Percentiles rank a stretch among this genome's conserved stretches.
These are phyloP conservation scores for Epichloe sp. DNA, from an alignment of 2,329 filamentous ascomycete species.

Conservation along the genomic window DNA sequence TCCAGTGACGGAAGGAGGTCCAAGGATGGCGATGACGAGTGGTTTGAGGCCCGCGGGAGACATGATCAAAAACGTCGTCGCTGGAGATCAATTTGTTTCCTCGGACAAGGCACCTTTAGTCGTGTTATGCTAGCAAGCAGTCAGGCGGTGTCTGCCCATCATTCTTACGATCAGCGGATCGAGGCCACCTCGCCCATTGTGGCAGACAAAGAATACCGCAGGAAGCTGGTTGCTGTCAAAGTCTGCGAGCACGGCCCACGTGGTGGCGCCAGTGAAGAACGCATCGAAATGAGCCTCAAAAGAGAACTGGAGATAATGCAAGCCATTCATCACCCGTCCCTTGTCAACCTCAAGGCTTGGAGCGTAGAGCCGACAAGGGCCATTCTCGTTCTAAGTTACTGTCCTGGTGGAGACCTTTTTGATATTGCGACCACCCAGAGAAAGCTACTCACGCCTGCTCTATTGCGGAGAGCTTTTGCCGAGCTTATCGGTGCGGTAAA, in stretches of 20 bases:
- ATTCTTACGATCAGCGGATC: conserved; percentile 15
- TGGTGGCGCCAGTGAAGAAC: conserved; percentile 83
- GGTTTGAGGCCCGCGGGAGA: conserved; percentile 57
- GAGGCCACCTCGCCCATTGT: conserved; percentile 19
- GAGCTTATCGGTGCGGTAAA: conserved; percentile 75
- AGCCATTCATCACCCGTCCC: conserved; percentile 72
- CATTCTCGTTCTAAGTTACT: conserved; percentile 79
- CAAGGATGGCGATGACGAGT: conserved; percentile 37
- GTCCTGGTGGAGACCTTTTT: conserved; percentile 87
- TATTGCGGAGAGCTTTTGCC: conserved; percentile 77
- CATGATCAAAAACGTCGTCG: conserved; percentile 55
- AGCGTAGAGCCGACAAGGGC: conserved; percentile 72
- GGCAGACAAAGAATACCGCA: conserved; percentile 38
- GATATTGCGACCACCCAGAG: conserved; percentile 70
- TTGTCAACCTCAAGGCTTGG: conserved; percentile 87
- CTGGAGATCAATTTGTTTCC: conserved; percentile 66
- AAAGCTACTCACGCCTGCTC: conserved; percentile 49
- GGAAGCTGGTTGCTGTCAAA: conserved; percentile 84
- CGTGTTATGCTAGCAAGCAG: conserved; percentile 85
- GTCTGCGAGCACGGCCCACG: conserved; percentile 90
- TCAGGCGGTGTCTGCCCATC: conserved; percentile 43
- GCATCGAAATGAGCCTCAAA: conserved; percentile 86
- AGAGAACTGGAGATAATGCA: conserved; percentile 91
- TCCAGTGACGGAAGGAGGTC: conserved; percentile 26
- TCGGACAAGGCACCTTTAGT: conserved; percentile 93